Percentiles rank a stretch among this genome's conserved stretches.
Conservation (phyloP, 768 basidiomycete genomes). For the Rhodotorula paludigena region DNA sequence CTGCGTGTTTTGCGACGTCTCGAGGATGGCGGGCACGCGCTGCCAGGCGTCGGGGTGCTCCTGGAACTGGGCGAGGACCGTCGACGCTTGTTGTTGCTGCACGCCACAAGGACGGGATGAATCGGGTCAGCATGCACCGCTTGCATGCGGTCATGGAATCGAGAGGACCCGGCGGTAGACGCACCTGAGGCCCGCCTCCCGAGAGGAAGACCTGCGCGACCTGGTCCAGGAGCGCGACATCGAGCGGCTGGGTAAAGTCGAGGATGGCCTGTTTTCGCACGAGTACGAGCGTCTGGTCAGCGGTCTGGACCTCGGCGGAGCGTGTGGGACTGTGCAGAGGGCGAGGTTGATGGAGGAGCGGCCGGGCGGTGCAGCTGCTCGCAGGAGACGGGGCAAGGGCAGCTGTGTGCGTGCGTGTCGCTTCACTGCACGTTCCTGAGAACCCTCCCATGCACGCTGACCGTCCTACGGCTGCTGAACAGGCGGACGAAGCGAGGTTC, state of each 20-base stretch:
- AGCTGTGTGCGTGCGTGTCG: no score
- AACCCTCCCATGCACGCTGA: no score
- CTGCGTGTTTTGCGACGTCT: slow-evolving; percentile 74
- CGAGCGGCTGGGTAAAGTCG: slow-evolving; percentile 63
- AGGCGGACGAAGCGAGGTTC: no score
- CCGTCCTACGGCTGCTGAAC: no score
- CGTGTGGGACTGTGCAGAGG: no score
- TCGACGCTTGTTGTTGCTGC: slow-evolving; percentile 93
- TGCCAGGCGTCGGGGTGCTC: slow-evolving; percentile 97
- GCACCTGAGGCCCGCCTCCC: slow-evolving; percentile 74
- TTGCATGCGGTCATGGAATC: background rate
- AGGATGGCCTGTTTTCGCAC: slow-evolving; percentile 43
- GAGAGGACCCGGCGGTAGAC: slow-evolving; percentile 27
- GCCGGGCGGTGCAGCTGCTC: no score
- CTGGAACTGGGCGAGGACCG: slow-evolving; percentile 89
- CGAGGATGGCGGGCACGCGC: slow-evolving; percentile 87
- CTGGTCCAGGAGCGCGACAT: slow-evolving; percentile 85
- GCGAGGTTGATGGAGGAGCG: no score
- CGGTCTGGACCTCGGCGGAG: no score
- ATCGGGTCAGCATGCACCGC: background rate
- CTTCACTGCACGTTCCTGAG: no score
- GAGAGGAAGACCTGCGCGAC: slow-evolving; percentile 90
- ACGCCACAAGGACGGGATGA: background rate
- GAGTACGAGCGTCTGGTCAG: no score
- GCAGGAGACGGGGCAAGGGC: no score